Conservation (phyloP, 352 stramenopile genomes). For the Halophytophthora batemanensis region DNA sequence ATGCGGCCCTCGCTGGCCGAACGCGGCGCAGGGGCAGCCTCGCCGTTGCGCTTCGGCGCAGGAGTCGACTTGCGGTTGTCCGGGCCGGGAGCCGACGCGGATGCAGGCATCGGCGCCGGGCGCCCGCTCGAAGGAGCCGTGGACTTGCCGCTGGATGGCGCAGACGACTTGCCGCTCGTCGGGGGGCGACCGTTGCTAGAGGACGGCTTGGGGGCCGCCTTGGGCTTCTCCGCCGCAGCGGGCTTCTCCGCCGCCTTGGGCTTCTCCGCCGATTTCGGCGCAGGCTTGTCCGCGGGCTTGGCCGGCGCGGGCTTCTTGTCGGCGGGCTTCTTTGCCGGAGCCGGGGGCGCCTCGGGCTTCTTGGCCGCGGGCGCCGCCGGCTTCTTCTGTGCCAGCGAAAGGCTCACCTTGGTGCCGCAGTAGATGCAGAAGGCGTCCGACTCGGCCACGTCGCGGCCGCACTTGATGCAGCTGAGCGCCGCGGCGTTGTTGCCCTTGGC, state of each 20-base stretch:
- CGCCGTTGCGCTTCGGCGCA: neutral
- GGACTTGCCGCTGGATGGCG: slow-evolving; percentile 23
- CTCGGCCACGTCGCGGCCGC: slow-evolving; percentile 64
- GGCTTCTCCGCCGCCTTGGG: slow-evolving; percentile 13
- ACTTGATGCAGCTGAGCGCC: slow-evolving; percentile 72
- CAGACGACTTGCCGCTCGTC: slow-evolving; percentile 26
- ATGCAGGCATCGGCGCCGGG: slow-evolving; percentile 22
- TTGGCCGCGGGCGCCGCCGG: slow-evolving; percentile 15
- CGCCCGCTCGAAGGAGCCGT: slow-evolving; percentile 1
- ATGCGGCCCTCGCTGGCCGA: slow-evolving; percentile 29
- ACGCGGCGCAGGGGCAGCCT: slow-evolving; percentile 12
- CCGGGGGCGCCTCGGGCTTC: slow-evolving; percentile 9
- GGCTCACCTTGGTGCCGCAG: slow-evolving; percentile 80
- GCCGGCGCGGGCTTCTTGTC: slow-evolving; percentile 21
- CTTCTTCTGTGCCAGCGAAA: slow-evolving; percentile 59
- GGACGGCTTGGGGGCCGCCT: slow-evolving; percentile 9
- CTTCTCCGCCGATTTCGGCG: slow-evolving; percentile 7
- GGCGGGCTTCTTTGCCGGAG: slow-evolving; percentile 9
- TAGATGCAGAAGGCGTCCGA: slow-evolving; percentile 86
- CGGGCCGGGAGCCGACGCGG: slow-evolving; percentile 17
- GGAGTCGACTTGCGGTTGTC: slow-evolving; percentile 21
- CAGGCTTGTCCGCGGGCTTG: slow-evolving; percentile 20
- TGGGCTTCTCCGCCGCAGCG: slow-evolving; percentile 4
- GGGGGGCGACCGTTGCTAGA: slow-evolving; percentile 21
- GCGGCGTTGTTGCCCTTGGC: slow-evolving; percentile 45